Conservation (phyloP, 2,329 filamentous ascomycete species). For the Paecilomyces dactylethromorphus region DNA sequence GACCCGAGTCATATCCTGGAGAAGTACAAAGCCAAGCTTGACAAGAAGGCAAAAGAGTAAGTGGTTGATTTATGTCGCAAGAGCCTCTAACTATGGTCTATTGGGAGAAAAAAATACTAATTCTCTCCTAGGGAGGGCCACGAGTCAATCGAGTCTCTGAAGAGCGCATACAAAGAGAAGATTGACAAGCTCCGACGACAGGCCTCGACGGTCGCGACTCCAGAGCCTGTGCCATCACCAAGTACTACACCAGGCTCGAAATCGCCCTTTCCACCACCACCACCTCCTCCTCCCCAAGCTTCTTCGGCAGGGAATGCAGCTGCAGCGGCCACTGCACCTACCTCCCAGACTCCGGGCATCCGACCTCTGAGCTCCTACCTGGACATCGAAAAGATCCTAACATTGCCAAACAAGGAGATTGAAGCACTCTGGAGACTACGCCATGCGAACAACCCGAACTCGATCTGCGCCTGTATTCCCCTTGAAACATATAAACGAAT, state of each 20-base stretch:
- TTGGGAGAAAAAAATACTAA: not conserved
- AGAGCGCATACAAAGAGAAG: conserved; percentile 76
- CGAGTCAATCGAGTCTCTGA: conserved; percentile 53
- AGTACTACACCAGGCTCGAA: conserved; percentile 13
- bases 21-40: conserved; percentile 82
- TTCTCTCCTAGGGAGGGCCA: conserved; percentile 60
- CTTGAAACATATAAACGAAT: conserved; percentile 67
- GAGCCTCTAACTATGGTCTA: not conserved
- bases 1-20: conserved; percentile 61
- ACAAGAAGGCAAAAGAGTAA: conserved; percentile 67
- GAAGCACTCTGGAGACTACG: conserved; percentile 84
- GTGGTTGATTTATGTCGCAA: conserved; percentile 10
- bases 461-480: conserved; percentile 79
- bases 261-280: conserved; percentile 1
- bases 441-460: conserved; percentile 64
- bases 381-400: conserved; percentile 69
- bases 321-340: conserved; percentile 29
- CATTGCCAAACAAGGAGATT: conserved; percentile 73
- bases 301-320: conserved; percentile 16
- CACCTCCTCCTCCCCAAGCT: conserved; percentile 3
- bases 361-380: conserved; percentile 64
- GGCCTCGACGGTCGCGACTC: conserved; percentile 51
- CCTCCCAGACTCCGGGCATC: conserved; percentile 42
- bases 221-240: conserved; percentile 27
- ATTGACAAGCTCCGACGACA: conserved; percentile 66